Base-by-base conservation (phyloP, 495 filamentous ascomycete species). In the Annulohypoxylon stygium region DNA sequence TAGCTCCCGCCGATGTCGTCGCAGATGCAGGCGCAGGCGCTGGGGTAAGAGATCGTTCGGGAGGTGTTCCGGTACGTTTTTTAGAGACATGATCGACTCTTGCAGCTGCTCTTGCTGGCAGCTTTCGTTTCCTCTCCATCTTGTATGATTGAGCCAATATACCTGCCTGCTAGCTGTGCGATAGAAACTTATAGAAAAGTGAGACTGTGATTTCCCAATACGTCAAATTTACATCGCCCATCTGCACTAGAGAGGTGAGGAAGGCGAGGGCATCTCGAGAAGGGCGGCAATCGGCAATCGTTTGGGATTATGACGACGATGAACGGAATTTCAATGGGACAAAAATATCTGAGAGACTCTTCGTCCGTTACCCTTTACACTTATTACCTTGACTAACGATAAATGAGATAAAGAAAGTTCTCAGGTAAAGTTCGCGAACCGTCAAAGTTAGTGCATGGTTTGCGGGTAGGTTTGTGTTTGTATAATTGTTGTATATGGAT, bases 101-200 rank as follows among this genome's bases (percentile, higher is more conserved):
- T 23, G 87, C 83, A 53, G 85, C 83, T 51, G 85, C 84, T 70
- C 87, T 83, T 33, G 86, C 83, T 12, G 87, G 86, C 48, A 88
- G 77, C 80, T 88, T 88, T 74, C 86, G 81, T 81, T 88, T 88
- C 78, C 80, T 84, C 82, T 87, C 86, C 85, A 88, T 88, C 51
- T 57, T 16, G 34, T 58, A 43, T 54, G 26, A 55, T 25, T 70
- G 25, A 39, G 16, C 16, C 8, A 23, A 10, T 43, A 10, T 30
- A 25, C 30, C 5, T 30, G 36, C 2, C 36, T 11, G 36, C 6
- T 54, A 6, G 50, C 2, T 7, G 23, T 4, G 37, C 58, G 37
- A 8, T 23, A 16, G 58, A 37, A 16, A 6, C 30, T 61, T 18
- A 5, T 47, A 20, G 23, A 45, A 37, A 25, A 30, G 7, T 16